These are phyloP conservation scores for Euphorbia pulcherrima DNA, from an alignment of 345 rosid species.

Conservation along the genomic window DNA sequence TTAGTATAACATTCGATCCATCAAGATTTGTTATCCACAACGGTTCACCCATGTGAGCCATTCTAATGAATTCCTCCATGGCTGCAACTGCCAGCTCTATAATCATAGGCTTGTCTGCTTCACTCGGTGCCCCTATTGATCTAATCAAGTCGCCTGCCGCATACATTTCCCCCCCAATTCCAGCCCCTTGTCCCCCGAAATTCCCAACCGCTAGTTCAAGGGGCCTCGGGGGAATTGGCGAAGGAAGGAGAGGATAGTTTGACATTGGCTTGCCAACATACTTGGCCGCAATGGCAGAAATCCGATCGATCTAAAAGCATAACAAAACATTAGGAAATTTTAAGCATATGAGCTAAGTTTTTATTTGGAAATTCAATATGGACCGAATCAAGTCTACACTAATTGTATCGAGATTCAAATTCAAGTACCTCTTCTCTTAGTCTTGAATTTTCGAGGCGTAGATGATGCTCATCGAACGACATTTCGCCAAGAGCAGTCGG, in stretches of 20 bases:
- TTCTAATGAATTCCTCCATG: slow-evolving; percentile 76
- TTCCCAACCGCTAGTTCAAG: slow-evolving; percentile 63
- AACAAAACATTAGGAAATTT: background rate
- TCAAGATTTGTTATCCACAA: slow-evolving; percentile 61
- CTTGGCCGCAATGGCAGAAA: slow-evolving; percentile 88
- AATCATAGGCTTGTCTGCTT: slow-evolving; percentile 59
- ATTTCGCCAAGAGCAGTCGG: slow-evolving; percentile 89
- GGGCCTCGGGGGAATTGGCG: slow-evolving; percentile 57
- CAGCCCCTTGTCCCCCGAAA: slow-evolving; percentile 40
- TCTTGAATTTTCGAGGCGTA: slow-evolving; percentile 81
- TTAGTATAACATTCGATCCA: slow-evolving; percentile 38
- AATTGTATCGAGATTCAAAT: no score
- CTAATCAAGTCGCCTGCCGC: slow-evolving; percentile 72
- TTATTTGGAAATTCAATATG: no score
- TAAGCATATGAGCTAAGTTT: background rate
- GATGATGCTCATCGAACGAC: slow-evolving; percentile 92
- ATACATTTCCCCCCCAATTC: slow-evolving; percentile 56
- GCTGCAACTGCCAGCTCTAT: slow-evolving; percentile 81
- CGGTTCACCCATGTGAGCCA: slow-evolving; percentile 77
- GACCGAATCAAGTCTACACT: no score
- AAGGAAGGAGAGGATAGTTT: slow-evolving; percentile 67
- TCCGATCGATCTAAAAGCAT: slow-evolving; percentile 60
- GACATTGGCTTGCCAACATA: slow-evolving; percentile 88
- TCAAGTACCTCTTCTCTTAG: slow-evolving; percentile 76
- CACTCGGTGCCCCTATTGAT: slow-evolving; percentile 49